These are phyloP conservation scores for Nelumbo lutea DNA, from an alignment of 164 flowering plant genomes.

Conservation along the genomic window DNA sequence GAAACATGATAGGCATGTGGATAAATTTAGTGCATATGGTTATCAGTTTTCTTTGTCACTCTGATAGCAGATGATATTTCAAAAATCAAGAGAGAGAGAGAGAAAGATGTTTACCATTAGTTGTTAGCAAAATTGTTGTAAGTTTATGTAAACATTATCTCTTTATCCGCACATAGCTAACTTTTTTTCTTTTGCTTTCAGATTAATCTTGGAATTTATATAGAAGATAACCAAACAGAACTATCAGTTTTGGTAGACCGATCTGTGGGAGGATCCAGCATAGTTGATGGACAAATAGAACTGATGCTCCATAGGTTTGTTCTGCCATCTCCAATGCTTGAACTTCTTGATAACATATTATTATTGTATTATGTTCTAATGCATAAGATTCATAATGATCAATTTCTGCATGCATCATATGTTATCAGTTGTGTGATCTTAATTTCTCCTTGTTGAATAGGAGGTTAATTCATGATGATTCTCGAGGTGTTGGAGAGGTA, in stretches of 20 bases:
- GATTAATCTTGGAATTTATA: conserved; percentile 89
- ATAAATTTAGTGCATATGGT: neutral
- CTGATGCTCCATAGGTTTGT: conserved; percentile 89
- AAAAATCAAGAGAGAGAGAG: no score
- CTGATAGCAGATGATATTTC: neutral
- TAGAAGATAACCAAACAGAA: conserved; percentile 54
- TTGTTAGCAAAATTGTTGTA: neutral
- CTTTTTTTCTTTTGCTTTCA: conserved; percentile 17
- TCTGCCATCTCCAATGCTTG: neutral
- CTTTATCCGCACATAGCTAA: neutral
- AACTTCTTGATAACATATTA: neutral
- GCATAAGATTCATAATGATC: neutral
- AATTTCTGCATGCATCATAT: neutral
- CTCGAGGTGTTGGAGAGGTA: conserved; percentile 89
- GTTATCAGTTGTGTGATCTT: neutral
- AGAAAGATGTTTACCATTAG: no score
- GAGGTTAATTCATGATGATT: conserved; percentile 85
- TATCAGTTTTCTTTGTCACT: neutral
- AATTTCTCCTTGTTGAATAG: conserved; percentile 23
- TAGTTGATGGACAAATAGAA: conserved; percentile 85
- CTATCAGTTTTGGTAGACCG: conserved; percentile 92
- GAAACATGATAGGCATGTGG: neutral
- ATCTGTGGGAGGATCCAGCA: conserved; percentile 85
- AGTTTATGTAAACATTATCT: neutral
- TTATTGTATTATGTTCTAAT: neutral